phyloP scores from a whole-genome alignment of 495 filamentous ascomycete species.

The Bryoglossum gracile region DNA sequence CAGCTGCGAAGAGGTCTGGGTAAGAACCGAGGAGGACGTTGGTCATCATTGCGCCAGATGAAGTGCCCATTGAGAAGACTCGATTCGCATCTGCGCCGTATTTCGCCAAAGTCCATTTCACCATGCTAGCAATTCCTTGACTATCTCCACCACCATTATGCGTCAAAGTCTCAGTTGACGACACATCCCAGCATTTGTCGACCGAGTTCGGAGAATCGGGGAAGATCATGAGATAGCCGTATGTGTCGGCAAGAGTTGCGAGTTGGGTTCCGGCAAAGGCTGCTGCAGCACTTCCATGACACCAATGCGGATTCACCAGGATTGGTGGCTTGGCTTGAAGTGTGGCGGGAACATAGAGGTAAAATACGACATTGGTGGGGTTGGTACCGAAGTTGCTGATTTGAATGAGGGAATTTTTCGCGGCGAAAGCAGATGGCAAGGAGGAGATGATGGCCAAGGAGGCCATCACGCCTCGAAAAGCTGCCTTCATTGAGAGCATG shows the following conservation, averaged over 20 bases:
- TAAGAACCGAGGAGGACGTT: slow-evolving; percentile 32
- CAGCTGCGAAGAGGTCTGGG: slow-evolving; percentile 36
- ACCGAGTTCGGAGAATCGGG: slow-evolving; percentile 35
- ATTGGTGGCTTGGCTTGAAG: slow-evolving; percentile 45
- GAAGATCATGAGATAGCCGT: slow-evolving; percentile 53
- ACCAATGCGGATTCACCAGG: slow-evolving; percentile 52
- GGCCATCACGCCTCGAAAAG: background rate
- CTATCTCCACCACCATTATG: slow-evolving; percentile 53
- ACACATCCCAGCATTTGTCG: slow-evolving; percentile 55
- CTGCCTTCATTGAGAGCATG: background rate
- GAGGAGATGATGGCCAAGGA: slow-evolving; percentile 10
- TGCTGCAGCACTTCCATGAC: slow-evolving; percentile 42
- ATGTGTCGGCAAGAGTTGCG: slow-evolving; percentile 39
- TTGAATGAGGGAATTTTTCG: slow-evolving; percentile 26
- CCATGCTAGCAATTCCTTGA: slow-evolving; percentile 54
- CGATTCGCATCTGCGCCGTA: slow-evolving; percentile 37
- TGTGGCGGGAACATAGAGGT: slow-evolving; percentile 47
- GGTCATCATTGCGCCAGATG: slow-evolving; percentile 47
- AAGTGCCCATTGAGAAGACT: slow-evolving; percentile 43
- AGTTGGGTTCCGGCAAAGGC: slow-evolving; percentile 44
- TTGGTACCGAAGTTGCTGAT: slow-evolving; percentile 39
- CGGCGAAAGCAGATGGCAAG: slow-evolving; percentile 7
- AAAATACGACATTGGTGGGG: slow-evolving; percentile 44
- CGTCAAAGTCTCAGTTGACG: slow-evolving; percentile 42
- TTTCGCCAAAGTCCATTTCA: slow-evolving; percentile 35